Evolutionary conservation across 495 filamentous ascomycete species (phyloP), one percentile per base, ranked within the genome.

Genomic region (Physcia stellaris): DNA sequence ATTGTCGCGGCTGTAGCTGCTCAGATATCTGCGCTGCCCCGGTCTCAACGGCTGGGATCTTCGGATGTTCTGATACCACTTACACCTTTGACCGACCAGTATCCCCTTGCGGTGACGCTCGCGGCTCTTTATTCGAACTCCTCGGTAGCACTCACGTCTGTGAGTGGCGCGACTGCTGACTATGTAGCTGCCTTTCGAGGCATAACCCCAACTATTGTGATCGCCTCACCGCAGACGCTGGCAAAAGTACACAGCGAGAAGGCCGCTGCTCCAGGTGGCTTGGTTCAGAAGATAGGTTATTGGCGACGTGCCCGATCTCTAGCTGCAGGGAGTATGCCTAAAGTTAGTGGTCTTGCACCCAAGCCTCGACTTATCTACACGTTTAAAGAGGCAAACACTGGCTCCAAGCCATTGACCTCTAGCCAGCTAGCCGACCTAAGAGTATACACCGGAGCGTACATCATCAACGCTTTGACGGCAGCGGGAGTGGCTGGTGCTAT

Each of bases 1-100:
- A 54, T 96, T 11, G 70, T 81, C 15, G 71, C 92, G 18, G 92
- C 73, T 24, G 72, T 90, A 46, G 77, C 77, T 21, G 78, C 80
- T n/a, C 73, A 88, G 49, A 68, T 83, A 28, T 71, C 77, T 32
- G 68, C 77, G 4, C 58, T 96, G 40, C 86, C 87, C 23, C 70
- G 71, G 9, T 58, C 59, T 20, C 79, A 94, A 51, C 77, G 83
- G 26, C 64, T 94, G 41, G 70, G 56, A 9, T 62, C 77, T 4
- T 64, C 71, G 2, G 90, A 99, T 50, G 62, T 93, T 19, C 84
- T 99, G 53, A 70, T 95, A n/a, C 79, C 88, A 0, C 84, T 83
- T 27, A 84, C 88, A 44, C 77, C 80, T 2, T 75, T 96, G 17
- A 79, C 79, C 2, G 68, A 77, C 32, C 75, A 77, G 0, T 92